Evolutionary conservation across 176 grass and related monocot genomes (phyloP), one percentile per base, ranked within the genome.

Genomic region (Oryza australiensis): DNA sequence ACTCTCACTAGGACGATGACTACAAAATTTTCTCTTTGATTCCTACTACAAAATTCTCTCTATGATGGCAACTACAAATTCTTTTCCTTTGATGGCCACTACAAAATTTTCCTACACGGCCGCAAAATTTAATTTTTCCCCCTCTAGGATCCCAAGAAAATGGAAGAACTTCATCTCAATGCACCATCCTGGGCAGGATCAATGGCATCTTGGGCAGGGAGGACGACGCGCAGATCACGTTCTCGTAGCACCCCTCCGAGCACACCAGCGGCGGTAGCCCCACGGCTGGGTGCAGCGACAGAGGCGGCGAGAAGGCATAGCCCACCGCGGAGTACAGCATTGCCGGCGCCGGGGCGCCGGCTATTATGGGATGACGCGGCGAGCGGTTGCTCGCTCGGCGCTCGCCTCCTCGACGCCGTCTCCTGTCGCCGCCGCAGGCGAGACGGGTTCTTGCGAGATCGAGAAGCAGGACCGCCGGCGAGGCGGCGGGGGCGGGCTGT

Each of bases 181-280:
- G 79, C 28, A 82, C 85, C 85, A 87, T 82, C 40, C 85, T 71
- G n/a, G 30, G 64, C 64, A 87, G 15, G 12, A 24, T 76, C 38
- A 63, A 4, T 33, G 66, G 53, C 73, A 46, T 26, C 72, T 35
- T 74, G 38, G 64, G 20, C 37, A 82, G 23, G 53, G 72, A 75
- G 38, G 53, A 45, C 29, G 12, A 62, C 49, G 18, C 15, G 24
- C 51, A 73, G 79, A 82, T 82, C 30, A 46, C 30, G 18, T 20
- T 53, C 72, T 82, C 72, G 51, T 76, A 87, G 79, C 72, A 87
- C 16, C 64, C 78, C 22, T 60, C 55, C 8, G 55, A n/a, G 55
- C 55, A 60, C 55, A 24, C 20, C 8, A 60, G 22, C 22, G 55
- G 20, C 51, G 51, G 51, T 5, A n/a, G 8, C 55, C 9, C 55